Conservation (phyloP, 2,329 filamentous ascomycete species). For the Fusarium veterinarium region DNA sequence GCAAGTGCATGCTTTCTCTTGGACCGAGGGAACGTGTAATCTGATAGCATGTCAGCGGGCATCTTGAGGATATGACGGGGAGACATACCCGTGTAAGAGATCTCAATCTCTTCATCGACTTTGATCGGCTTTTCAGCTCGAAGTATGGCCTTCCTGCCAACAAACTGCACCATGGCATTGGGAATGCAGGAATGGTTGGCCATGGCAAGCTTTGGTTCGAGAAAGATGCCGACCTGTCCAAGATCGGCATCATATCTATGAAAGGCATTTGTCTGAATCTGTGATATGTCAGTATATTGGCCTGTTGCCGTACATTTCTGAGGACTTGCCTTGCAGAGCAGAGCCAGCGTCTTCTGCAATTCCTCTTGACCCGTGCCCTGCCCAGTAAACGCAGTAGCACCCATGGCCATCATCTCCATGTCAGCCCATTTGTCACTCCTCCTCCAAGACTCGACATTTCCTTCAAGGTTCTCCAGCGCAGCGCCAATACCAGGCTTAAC, state of each 20-base stretch:
- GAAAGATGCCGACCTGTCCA: conserved; percentile 64
- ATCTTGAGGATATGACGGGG: not conserved
- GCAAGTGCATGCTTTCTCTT: conserved; percentile 57
- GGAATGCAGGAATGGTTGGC: conserved; percentile 72
- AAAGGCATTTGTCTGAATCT: conserved; percentile 73
- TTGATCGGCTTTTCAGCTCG: conserved; percentile 62
- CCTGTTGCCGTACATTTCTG: not conserved
- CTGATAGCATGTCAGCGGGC: conserved; percentile 47
- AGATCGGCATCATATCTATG: conserved; percentile 65
- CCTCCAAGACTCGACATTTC: conserved; percentile 57
- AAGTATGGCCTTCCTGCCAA: conserved; percentile 62
- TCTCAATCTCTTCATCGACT: conserved; percentile 67
- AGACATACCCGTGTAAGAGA: conserved; percentile 69
- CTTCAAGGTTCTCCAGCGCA: conserved; percentile 57
- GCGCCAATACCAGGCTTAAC: conserved; percentile 51
- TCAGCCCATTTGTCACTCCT: conserved; percentile 56
- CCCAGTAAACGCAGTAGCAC: conserved; percentile 56
- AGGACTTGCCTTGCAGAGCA: conserved; percentile 65
- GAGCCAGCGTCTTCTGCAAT: conserved; percentile 56
- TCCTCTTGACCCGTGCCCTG: conserved; percentile 50
- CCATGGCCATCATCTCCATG: conserved; percentile 61
- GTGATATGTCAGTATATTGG: not conserved
- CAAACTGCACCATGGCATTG: conserved; percentile 68
- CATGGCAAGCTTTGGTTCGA: conserved; percentile 68
- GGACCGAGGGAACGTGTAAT: conserved; percentile 59